These are phyloP conservation scores for Cordyceps farinosa DNA, from an alignment of 2,329 filamentous ascomycete genomes.

Conservation along the genomic window DNA sequence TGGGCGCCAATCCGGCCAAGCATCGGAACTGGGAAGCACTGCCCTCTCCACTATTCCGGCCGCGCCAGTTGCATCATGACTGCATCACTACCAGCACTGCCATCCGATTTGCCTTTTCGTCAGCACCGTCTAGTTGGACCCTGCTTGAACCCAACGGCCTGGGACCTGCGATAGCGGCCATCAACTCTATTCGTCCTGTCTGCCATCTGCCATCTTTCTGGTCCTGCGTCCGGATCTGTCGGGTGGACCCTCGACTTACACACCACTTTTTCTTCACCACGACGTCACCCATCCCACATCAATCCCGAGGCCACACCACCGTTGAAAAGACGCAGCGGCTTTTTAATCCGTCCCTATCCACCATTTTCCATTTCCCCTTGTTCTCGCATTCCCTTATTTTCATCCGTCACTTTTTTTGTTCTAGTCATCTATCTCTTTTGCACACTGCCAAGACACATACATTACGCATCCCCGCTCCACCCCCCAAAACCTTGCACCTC, in stretches of 20 bases:
- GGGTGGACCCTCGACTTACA: not conserved
- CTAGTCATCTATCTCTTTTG: not conserved
- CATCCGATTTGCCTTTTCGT: not conserved
- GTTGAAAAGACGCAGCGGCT: not conserved
- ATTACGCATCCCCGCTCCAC: conserved; percentile 3
- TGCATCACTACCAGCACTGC: not conserved
- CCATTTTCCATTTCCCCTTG: not conserved
- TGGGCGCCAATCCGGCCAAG: conserved; percentile 1
- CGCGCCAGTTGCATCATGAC: conserved; percentile 9
- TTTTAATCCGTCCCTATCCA: not conserved
- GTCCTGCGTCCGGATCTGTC: not conserved
- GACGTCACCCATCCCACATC: conserved; percentile 11
- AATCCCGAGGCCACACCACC: not conserved
- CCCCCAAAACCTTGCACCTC: not conserved
- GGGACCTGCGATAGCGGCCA: not conserved
- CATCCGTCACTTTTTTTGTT: not conserved
- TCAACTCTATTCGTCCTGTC: not conserved
- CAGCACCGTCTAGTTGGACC: not conserved
- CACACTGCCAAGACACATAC: not conserved
- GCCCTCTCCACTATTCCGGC: not conserved
- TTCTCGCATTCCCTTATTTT: not conserved
- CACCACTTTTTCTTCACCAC: not conserved
- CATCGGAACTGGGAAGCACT: not conserved
- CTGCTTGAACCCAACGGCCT: not conserved
- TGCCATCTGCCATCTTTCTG: not conserved